A percentile compares a stretch with the other conserved stretches of the same genome.
Evolutionary conservation across 2,329 filamentous ascomycete species (phyloP).

Genomic region (Chaetomium sp.): DNA sequence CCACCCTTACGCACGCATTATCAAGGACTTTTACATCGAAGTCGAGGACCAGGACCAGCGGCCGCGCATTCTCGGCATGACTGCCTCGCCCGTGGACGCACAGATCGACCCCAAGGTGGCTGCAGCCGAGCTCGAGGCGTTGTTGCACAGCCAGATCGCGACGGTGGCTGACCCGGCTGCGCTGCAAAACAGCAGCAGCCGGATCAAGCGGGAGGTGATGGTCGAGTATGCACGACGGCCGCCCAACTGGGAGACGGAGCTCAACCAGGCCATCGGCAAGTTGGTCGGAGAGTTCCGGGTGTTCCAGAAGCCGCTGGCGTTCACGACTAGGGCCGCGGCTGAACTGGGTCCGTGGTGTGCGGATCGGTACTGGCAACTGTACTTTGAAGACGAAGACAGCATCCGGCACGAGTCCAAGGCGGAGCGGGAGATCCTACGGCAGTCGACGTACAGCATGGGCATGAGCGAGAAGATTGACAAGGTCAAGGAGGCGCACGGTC

Average conservation of each 20-base stretch:
- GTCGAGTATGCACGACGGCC: constrained; percentile 45
- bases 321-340: constrained; percentile 52
- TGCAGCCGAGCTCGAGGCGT: constrained; percentile 64
- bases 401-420: constrained; percentile 54
- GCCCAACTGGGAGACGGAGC: constrained; percentile 52
- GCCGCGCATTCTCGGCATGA: constrained; percentile 91
- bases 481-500: constrained; percentile 51
- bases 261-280: constrained; percentile 52
- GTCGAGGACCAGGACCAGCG: constrained; percentile 39
- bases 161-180: constrained; percentile 56
- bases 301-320: constrained; percentile 53
- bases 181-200: constrained; percentile 51
- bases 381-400: constrained; percentile 56
- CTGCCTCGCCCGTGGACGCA: constrained; percentile 86
- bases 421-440: constrained; percentile 24
- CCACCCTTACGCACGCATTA: constrained; percentile 82
- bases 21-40: constrained; percentile 74
- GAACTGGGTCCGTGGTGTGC: constrained; percentile 78
- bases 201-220: constrained; percentile 53
- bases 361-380: constrained; percentile 71
- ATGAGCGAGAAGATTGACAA: constrained; percentile 48
- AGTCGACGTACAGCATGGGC: constrained; percentile 26
- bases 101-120: constrained; percentile 66
- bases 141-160: constrained; percentile 77
- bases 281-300: constrained; percentile 35